These are phyloP conservation scores for Suillus lakei DNA, from an alignment of 768 basidiomycete genomes.

Conservation along the genomic window DNA sequence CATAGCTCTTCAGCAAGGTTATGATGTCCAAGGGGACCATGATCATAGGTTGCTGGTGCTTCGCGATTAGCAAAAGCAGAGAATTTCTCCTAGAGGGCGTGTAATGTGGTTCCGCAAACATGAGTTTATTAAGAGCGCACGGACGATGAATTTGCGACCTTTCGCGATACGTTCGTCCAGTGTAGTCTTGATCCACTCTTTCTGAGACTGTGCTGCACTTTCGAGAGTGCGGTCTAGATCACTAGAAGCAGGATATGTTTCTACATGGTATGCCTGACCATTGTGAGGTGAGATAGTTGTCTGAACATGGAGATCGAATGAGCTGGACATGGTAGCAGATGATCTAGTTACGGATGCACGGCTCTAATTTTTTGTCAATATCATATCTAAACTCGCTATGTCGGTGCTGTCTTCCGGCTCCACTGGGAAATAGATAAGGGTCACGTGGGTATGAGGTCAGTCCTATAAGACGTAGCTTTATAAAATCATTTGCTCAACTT, in stretches of 20 bases:
- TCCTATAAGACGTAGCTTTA: neutral
- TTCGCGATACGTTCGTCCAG: conserved; percentile 70
- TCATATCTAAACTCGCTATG: neutral
- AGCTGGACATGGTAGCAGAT: conserved; percentile 8
- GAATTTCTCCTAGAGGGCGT: conserved; percentile 50
- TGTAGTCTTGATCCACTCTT: conserved; percentile 65
- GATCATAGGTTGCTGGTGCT: conserved; percentile 49
- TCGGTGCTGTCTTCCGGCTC: neutral
- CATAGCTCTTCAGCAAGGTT: conserved; percentile 80
- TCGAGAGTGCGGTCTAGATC: conserved; percentile 68
- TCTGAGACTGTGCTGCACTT: conserved; percentile 69
- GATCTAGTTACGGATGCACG: neutral
- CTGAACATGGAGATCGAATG: conserved; percentile 43
- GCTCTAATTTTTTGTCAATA: neutral
- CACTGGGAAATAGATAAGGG: conserved; percentile 4
- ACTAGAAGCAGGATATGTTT: conserved; percentile 58
- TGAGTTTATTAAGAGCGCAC: conserved; percentile 7
- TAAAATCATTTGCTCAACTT: conserved; percentile 1
- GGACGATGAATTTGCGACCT: conserved; percentile 71
- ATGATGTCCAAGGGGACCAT: conserved; percentile 48
- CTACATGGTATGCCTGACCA: conserved; percentile 62
- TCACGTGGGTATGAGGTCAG: conserved; percentile 11
- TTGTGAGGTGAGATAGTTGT: conserved; percentile 86
- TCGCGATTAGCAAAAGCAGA: conserved; percentile 23
- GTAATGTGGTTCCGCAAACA: conserved; percentile 5